Base-by-base conservation (phyloP, 495 filamentous ascomycete species). In the Friedmanniomyces simplex region DNA sequence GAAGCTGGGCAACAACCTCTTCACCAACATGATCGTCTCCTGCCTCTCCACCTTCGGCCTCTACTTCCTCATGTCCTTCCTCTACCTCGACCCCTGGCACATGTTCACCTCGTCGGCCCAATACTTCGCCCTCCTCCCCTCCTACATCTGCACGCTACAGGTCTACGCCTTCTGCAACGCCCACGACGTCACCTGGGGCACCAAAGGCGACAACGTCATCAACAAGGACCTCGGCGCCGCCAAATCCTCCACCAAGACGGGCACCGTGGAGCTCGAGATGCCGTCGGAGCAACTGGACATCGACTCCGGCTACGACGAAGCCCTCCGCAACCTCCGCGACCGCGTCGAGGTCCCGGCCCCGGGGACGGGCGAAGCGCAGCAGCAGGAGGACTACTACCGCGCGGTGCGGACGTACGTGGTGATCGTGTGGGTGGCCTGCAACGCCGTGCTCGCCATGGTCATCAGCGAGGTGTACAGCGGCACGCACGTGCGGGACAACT, bases 401-500 rank as follows among this genome's bases (percentile, higher is more conserved):
- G 89, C 88, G 46, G 94, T 99, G 45, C 84, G 93, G 37, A 97
- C 93, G 13, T 99, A 99, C 80, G 95, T 99, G 82, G 93, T 99
- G 0, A 83, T 91, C 18, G 77, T 82, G 34, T 99, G 93, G 93
- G 88, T 99, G 83, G 73, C 93, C 6, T 81, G 83, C 46, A 99
- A 99, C 68, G 86, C 88, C 13, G 79, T 95, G 59, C 79, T 99
- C 10, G 90, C 87, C 59, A 97, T 99, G 93, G 82, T 84, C 8
- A 86, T 97, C 0, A 84, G 79, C n/a, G 91, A 97, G 72, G 82
- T 86, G 13, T 97, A 96, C 69, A 79, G 78, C n/a, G 69, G 76
- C 41, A 76, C 74, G 0, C 76, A 81, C 39, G 82, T 96, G 53
- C 83, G 79, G 0, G 73, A 77, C 57, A 99, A 99, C 70, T 84